These are phyloP conservation scores for Trichocomaceae sp. DNA, from an alignment of 2,329 filamentous ascomycete species.

Conservation along the genomic window DNA sequence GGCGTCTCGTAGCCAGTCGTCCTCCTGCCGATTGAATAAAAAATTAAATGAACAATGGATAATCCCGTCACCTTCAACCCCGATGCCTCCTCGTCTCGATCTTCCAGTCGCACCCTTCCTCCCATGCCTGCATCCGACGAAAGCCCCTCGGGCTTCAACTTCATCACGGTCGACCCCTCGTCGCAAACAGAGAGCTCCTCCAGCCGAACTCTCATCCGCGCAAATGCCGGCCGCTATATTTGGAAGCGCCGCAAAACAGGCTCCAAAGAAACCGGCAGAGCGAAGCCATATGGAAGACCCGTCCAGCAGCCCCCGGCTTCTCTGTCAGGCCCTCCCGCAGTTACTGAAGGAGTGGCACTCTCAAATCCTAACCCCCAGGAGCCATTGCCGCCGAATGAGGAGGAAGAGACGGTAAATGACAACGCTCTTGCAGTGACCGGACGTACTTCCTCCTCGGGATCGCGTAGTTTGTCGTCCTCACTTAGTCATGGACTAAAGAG, in stretches of 20 bases:
- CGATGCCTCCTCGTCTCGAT: not conserved
- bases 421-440: not conserved
- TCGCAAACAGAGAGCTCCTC: constrained; percentile 11
- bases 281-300: constrained; percentile 9
- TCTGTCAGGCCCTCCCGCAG: not conserved
- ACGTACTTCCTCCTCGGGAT: constrained; percentile 1
- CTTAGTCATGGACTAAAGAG: constrained; percentile 9
- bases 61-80: constrained; percentile 6
- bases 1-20: constrained; percentile 1
- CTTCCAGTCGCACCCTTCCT: not conserved
- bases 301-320: not conserved
- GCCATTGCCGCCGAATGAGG: not conserved
- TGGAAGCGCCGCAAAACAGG: constrained; percentile 19
- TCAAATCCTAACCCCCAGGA: not conserved
- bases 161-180: constrained; percentile 15
- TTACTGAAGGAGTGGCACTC: not conserved
- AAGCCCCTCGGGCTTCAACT: constrained; percentile 10
- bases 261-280: constrained; percentile 7
- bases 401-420: not conserved
- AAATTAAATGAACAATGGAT: no score
- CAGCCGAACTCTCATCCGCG: constrained; percentile 20
- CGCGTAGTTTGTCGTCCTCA: not conserved
- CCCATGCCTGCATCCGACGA: constrained; percentile 1
- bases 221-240: constrained; percentile 22
- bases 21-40: constrained; percentile 3